A percentile compares a stretch with the other conserved stretches of the same genome.
Conservation (phyloP, 1,139 yeast species). For the Suzukiozyma palmioleophila region DNA sequence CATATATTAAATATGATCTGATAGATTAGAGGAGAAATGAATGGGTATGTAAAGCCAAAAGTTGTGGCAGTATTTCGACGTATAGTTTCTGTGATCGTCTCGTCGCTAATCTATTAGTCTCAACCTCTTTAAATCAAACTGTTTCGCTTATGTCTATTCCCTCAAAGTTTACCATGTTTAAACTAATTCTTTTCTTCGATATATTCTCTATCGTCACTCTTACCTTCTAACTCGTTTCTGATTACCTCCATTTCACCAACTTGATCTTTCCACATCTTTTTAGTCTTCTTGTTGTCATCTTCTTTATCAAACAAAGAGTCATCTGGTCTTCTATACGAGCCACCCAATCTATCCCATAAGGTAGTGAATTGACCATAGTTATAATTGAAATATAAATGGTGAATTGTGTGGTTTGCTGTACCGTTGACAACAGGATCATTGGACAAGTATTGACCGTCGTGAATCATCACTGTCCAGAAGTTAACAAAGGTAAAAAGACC, state of each 20-base stretch:
- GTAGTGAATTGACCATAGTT: conserved; percentile 98
- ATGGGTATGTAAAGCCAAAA: too few relatives aligned
- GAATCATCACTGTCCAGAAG: conserved; percentile 98
- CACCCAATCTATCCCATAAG: conserved; percentile 94
- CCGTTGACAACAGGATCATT: conserved; percentile 94
- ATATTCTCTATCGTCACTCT: conserved; percentile 50
- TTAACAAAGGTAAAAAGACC: conserved; percentile 83
- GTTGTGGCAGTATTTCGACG: too few relatives aligned
- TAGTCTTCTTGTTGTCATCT: conserved; percentile 45
- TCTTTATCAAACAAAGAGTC: conserved; percentile 72
- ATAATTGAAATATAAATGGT: conserved; percentile 93
- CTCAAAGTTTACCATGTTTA: too few relatives aligned
- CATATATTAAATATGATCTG: too few relatives aligned
- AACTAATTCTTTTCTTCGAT: conserved; percentile 9
- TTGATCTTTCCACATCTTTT: conserved; percentile 70
- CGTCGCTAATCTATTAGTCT: too few relatives aligned
- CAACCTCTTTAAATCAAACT: too few relatives aligned
- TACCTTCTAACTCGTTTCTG: conserved; percentile 75
- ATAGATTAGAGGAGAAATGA: too few relatives aligned
- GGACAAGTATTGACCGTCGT: conserved; percentile 93
- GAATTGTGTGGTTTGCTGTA: conserved; percentile 97
- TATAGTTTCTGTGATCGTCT: too few relatives aligned
- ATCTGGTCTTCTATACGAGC: conserved; percentile 90
- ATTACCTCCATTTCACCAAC: conserved; percentile 73
- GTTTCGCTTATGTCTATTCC: too few relatives aligned